A percentile compares a stretch with the other conserved stretches of the same genome.
Evolutionary conservation across 768 basidiomycete species (phyloP).

Genomic region (Tulasnella sp.): DNA sequence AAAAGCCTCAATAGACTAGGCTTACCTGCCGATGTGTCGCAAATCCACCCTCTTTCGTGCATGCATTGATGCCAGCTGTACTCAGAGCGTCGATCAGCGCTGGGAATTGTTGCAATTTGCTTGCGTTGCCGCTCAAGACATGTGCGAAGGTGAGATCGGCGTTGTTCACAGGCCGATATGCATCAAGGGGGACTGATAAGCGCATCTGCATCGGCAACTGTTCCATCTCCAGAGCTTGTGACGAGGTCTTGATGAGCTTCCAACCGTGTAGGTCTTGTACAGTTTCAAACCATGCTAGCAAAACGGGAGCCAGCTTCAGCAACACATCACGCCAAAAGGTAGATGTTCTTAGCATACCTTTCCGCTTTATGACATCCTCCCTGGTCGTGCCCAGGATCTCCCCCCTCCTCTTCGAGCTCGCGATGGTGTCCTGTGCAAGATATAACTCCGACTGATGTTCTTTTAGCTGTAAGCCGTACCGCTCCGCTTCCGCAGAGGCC

Average conservation of each 20-base stretch:
- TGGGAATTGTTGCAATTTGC: not conserved
- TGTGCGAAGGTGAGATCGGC: not conserved
- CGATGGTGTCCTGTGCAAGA: conserved; percentile 8
- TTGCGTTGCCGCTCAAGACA: not conserved
- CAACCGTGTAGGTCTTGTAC: conserved; percentile 12
- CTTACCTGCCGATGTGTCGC: too few species aligned
- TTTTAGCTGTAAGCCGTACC: conserved; percentile 1
- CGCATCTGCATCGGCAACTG: not conserved
- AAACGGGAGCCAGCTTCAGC: not conserved
- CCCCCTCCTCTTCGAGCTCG: not conserved
- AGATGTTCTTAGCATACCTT: not conserved
- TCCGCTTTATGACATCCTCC: not conserved
- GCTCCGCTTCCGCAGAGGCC: conserved; percentile 3
- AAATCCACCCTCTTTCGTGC: too few species aligned
- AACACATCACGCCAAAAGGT: not conserved
- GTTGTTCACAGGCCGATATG: not conserved
- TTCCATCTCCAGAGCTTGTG: not conserved
- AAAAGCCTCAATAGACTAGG: too few species aligned
- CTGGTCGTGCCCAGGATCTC: conserved; percentile 10
- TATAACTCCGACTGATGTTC: conserved; percentile 4
- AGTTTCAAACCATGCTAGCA: not conserved
- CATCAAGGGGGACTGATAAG: not conserved
- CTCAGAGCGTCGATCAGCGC: not conserved
- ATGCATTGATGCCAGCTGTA: not conserved
- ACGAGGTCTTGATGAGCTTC: conserved; percentile 2